Percentiles rank a stretch among this genome's conserved stretches.
phyloP scores from a whole-genome alignment of 257 asterid species.

The Solanum lycopersicoides region DNA sequence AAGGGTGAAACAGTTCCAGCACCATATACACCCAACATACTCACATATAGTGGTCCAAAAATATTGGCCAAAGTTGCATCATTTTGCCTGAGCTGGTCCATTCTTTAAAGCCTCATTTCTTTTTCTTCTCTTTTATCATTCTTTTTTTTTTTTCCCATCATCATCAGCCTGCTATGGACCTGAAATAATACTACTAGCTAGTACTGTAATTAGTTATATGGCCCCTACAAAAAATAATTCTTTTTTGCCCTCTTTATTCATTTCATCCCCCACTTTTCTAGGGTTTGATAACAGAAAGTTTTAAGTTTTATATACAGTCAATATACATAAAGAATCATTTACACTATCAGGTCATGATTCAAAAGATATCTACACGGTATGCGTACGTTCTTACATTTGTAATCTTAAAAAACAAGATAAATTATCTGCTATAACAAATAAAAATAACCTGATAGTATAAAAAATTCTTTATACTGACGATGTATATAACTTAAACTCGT shows the following conservation, averaged over 20 bases:
- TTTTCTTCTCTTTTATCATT: slow-evolving; percentile 6
- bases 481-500: background rate
- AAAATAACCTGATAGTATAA: background rate
- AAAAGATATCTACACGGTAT: background rate
- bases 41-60: slow-evolving; percentile 25
- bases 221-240: background rate
- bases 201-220: background rate
- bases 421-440: background rate
- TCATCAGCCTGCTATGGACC: slow-evolving; percentile 11
- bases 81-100: slow-evolving; percentile 34
- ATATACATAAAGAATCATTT: background rate
- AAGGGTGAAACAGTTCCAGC: accelerated
- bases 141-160: background rate
- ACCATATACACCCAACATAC: background rate
- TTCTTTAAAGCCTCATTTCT: slow-evolving; percentile 8
- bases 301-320: background rate
- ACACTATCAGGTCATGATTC: background rate
- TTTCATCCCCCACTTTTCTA: slow-evolving; percentile 7
- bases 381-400: background rate
- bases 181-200: background rate
- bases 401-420: background rate
- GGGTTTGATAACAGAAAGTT: background rate
- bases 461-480: background rate
- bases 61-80: slow-evolving; percentile 32
- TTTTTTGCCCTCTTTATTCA: background rate